Percentiles rank a stretch among this genome's conserved stretches.
Conservation (phyloP, 202 grass and related monocot species). For the Saccharum hybrid region DNA sequence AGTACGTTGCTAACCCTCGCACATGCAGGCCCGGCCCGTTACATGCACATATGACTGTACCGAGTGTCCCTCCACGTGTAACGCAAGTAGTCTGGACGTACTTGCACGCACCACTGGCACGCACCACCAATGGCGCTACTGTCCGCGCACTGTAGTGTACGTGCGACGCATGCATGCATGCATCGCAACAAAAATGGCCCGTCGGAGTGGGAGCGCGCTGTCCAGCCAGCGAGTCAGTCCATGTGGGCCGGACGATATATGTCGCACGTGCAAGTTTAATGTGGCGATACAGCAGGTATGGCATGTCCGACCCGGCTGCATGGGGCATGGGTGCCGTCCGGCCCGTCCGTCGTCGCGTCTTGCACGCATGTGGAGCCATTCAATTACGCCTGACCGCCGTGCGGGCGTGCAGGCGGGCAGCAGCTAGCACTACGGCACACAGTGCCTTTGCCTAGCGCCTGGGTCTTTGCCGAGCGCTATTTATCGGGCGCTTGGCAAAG, state of each 20-base stretch:
- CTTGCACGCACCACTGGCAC: too few relatives aligned
- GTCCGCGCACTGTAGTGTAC: conserved; percentile 6
- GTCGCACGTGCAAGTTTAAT: conserved; percentile 55
- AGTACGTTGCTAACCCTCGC: neutral
- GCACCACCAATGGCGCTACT: neutral
- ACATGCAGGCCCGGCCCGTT: conserved; percentile 15
- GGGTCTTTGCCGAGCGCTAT: too few relatives aligned
- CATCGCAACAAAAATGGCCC: neutral
- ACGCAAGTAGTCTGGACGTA: neutral
- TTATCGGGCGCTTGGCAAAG: too few relatives aligned
- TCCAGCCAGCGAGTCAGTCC: neutral
- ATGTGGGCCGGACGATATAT: conserved; percentile 45
- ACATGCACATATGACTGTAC: neutral
- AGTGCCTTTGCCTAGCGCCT: too few relatives aligned
- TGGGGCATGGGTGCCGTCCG: neutral
- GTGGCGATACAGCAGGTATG: neutral
- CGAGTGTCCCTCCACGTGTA: conserved; percentile 28
- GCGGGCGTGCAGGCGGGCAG: neutral
- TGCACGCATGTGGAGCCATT: conserved; percentile 24
- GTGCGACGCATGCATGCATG: conserved; percentile 1
- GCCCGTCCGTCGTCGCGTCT: neutral
- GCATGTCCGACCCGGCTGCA: neutral
- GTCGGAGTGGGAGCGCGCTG: neutral
- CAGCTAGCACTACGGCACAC: too few relatives aligned
- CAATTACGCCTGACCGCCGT: conserved; percentile 27